A percentile compares a stretch with the other conserved stretches of the same genome.
Conservation (phyloP, 306 rosid species). For the Alnus glutinosa region DNA sequence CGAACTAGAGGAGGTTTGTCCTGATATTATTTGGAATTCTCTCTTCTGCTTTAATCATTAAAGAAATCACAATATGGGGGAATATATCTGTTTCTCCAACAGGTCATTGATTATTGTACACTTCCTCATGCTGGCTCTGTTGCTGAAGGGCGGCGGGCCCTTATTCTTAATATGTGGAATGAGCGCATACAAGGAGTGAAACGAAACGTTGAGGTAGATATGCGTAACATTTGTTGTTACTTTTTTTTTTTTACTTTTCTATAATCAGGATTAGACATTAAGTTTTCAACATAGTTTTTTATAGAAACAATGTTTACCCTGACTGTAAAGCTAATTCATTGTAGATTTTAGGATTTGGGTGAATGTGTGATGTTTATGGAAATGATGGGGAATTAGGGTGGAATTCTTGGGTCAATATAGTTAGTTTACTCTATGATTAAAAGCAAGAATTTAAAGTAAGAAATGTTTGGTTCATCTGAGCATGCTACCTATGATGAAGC, state of each 20-base stretch:
- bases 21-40: constrained; percentile 20
- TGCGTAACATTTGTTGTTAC: not conserved
- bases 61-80: constrained; percentile 16
- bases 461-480: not conserved
- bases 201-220: constrained; percentile 85
- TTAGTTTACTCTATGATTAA: not conserved
- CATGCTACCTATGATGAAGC: not conserved
- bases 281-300: not conserved
- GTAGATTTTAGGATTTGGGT: constrained; percentile 18
- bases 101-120: constrained; percentile 95
- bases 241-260: not conserved
- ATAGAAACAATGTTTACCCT: not conserved
- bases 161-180: constrained; percentile 98
- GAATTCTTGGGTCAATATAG: constrained; percentile 4
- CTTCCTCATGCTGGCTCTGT: constrained; percentile 72
- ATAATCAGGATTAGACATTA: not conserved
- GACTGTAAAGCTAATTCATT: not conserved
- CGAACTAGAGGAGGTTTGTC: constrained; percentile 92
- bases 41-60: constrained; percentile 7
- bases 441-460: not conserved
- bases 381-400: not conserved
- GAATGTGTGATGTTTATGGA: constrained; percentile 2
- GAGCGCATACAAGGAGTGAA: constrained; percentile 95
- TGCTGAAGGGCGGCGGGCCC: constrained; percentile 91
- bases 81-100: constrained; percentile 18